Evolutionary conservation across 1,284 basidiomycete genomes (phyloP), one percentile per base, ranked within the genome.

Genomic region (Agroathelia rolfsii): DNA sequence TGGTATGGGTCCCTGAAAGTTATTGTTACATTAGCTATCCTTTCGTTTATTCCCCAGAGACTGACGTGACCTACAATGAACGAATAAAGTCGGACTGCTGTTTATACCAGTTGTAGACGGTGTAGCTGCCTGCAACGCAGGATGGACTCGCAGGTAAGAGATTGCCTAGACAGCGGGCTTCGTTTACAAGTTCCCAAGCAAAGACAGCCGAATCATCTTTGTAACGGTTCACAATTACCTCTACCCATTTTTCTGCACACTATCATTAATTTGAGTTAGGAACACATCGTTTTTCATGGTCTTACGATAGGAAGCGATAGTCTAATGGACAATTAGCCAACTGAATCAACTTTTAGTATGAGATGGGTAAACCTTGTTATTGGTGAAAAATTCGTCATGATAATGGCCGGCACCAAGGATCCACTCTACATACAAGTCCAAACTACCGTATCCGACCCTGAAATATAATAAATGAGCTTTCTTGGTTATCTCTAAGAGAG

Each of bases 151-250:
- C 47, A 7, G 59, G 57, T n/a, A n/a, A n/a, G 17, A 66, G 52
- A 30, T 74, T 70, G n/a, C 69, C 65, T 7, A 61, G 44, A 46
- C 70, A 74, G 5, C 71, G 61, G 1, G 71, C 68, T 45, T 74
- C 72, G 38, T 74, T 74, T 55, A 69, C 62, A 23, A 74, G 56
- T 45, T 75, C 69, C 71, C 69, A 73, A 0, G 70, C 69, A 41
- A 73, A 72, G 18, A 75, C 62, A 28, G 62, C 59, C 1, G 62
- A 52, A 1, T 66, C 71, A 30, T 55, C 44, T 46, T 69, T 73
- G 55, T 74, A 75, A 36, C 71, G 56, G 32, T 68, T 57, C 17
- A 75, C 68, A 31, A 75, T 63, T 3, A 60, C 62, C 35, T 58
- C 59, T 18, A 72, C 66, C 42, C 72, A 75, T 13, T 59, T 56